Percentiles rank a stretch among this genome's conserved stretches.
Evolutionary conservation across 768 basidiomycete genomes (phyloP).

Genomic region (Termitomyces heimii): DNA sequence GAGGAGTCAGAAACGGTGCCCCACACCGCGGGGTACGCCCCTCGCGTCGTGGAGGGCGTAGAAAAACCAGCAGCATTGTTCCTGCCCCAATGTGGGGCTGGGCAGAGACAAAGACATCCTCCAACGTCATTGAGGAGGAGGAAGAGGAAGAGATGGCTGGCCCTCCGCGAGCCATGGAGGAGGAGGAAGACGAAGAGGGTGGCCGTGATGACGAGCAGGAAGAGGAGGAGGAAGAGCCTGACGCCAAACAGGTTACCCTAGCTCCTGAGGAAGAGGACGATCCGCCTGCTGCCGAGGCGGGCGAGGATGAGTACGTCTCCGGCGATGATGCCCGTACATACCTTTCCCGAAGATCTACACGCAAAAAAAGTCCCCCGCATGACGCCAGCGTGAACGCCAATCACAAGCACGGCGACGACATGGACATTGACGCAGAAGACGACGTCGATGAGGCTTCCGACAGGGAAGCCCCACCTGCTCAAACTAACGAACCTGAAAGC

Average conservation of each 20-base stretch:
- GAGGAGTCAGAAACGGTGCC: constrained; percentile 12
- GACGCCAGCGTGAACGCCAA: constrained; percentile 8
- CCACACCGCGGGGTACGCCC: constrained; percentile 13
- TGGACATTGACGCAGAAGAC: constrained; percentile 12
- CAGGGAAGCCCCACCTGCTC: constrained; percentile 3
- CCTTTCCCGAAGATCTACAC: constrained; percentile 7
- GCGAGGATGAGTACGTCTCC: constrained; percentile 10
- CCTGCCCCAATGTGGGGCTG: constrained; percentile 86
- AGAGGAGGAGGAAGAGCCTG: constrained; percentile 25
- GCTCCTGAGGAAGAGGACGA: constrained; percentile 15
- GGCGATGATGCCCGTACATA: constrained; percentile 12
- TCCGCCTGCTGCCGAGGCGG: constrained; percentile 10
- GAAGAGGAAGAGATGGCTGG: constrained; percentile 43
- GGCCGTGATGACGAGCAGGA: constrained; percentile 11
- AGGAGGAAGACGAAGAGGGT: constrained; percentile 51
- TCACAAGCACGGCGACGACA: constrained; percentile 10
- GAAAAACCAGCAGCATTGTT: constrained; percentile 48
- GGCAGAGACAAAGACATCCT: constrained; percentile 47
- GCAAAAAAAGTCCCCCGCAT: constrained; percentile 4
- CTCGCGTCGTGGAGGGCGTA: constrained; percentile 19
- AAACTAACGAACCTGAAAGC: constrained; percentile 12
- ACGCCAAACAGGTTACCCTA: constrained; percentile 4
- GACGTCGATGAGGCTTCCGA: constrained; percentile 14
- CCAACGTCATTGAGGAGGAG: constrained; percentile 40
- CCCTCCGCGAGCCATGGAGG: constrained; percentile 52